phyloP scores from a whole-genome alignment of 768 basidiomycete species.

The Suillus cothurnatus region DNA sequence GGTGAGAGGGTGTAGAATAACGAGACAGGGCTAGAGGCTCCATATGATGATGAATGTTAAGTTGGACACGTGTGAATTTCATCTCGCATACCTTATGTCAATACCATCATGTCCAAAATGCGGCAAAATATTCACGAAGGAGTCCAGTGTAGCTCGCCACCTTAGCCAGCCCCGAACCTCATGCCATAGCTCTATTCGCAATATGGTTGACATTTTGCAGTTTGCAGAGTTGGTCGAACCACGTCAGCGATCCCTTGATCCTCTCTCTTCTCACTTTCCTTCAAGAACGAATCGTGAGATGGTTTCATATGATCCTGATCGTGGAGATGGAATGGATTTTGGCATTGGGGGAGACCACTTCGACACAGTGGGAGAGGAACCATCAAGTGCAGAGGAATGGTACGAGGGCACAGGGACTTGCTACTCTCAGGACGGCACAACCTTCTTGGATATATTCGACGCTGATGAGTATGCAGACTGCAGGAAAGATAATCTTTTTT shows the following conservation, averaged over 20 bases:
- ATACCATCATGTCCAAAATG: not conserved
- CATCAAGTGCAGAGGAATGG: not conserved
- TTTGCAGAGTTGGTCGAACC: not conserved
- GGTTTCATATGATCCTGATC: too few relatives aligned
- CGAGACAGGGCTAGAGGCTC: too few relatives aligned
- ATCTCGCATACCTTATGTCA: too few relatives aligned
- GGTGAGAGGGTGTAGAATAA: too few relatives aligned
- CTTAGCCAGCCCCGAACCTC: not conserved
- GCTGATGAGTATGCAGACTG: not conserved
- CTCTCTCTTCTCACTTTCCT: too few relatives aligned
- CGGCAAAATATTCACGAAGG: not conserved
- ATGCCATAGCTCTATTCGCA: not conserved
- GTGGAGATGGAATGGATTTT: too few relatives aligned
- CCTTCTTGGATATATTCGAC: not conserved
- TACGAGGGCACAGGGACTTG: not conserved
- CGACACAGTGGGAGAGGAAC: not conserved
- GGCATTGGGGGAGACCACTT: too few relatives aligned
- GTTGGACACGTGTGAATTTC: too few relatives aligned
- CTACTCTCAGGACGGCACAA: not conserved
- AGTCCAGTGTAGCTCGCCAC: not conserved
- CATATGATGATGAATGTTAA: too few relatives aligned
- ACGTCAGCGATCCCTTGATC: not conserved
- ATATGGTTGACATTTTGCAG: not conserved
- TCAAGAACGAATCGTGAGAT: too few relatives aligned
- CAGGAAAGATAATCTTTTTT: not conserved